Evolutionary conservation across 2,329 filamentous ascomycete genomes (phyloP).

Genomic region (Penicillium janthinellum): DNA sequence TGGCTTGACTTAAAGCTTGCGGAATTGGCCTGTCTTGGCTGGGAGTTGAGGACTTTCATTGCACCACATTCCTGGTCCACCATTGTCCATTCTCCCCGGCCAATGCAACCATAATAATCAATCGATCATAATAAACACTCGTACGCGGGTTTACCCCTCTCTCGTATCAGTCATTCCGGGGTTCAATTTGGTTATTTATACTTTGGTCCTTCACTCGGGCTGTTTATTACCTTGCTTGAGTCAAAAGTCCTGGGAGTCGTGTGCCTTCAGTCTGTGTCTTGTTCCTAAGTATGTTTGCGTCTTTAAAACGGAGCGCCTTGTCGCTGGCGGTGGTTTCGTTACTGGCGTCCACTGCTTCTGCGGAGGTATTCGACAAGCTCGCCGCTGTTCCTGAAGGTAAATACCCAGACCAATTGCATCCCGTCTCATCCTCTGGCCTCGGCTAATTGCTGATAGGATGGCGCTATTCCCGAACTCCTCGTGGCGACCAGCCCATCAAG

Average conservation of each 20-base stretch:
- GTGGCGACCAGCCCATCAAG: constrained; percentile 30
- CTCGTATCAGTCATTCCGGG: constrained; percentile 12
- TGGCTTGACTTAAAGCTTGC: constrained; percentile 7
- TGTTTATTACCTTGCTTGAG: neutral
- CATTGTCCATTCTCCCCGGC: constrained; percentile 17
- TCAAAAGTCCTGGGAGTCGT: neutral
- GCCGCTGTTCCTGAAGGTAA: constrained; percentile 37
- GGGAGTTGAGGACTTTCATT: neutral
- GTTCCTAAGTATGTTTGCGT: constrained; percentile 28
- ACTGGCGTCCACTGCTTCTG: constrained; percentile 31
- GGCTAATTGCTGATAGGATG: constrained; percentile 31
- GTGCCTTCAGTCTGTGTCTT: constrained; percentile 9
- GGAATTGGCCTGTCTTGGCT: neutral
- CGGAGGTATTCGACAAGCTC: constrained; percentile 41
- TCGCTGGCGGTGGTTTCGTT: constrained; percentile 35
- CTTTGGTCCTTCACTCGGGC: neutral
- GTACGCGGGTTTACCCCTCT: constrained; percentile 10
- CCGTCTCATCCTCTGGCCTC: neutral
- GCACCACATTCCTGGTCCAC: constrained; percentile 15
- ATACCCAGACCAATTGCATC: neutral
- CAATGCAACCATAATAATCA: constrained; percentile 25
- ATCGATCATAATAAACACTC: constrained; percentile 20
- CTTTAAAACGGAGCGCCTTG: constrained; percentile 29
- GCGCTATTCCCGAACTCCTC: constrained; percentile 33
- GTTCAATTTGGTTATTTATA: constrained; percentile 21